Conservation (phyloP, 176 grass and related monocot species). For the Melocanna baccifera region DNA sequence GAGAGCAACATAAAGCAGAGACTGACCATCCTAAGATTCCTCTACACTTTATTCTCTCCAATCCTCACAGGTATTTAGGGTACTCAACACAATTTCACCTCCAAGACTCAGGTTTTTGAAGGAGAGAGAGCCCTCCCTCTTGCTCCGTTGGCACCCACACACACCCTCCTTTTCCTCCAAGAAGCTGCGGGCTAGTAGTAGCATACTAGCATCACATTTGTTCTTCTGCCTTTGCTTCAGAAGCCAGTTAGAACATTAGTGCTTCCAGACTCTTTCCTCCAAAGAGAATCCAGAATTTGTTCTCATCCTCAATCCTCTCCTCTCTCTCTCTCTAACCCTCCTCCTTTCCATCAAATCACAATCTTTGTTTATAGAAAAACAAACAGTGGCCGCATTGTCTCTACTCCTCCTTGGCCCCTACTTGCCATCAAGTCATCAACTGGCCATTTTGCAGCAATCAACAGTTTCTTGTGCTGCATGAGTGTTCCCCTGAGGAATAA, state of each 20-base stretch:
- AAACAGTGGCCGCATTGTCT: constrained; percentile 41
- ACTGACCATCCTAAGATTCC: constrained; percentile 53
- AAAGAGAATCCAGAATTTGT: constrained; percentile 55
- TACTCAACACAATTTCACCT: constrained; percentile 2
- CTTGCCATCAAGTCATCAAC: constrained; percentile 20
- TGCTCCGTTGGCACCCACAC: not conserved
- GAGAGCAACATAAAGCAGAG: constrained; percentile 39
- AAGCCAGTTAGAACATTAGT: constrained; percentile 36
- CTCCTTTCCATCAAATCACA: constrained; percentile 56
- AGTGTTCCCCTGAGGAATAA: constrained; percentile 54
- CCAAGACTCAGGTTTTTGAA: constrained; percentile 28
- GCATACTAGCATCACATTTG: constrained; percentile 24
- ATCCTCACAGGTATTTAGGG: constrained; percentile 32
- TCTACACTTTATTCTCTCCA: constrained; percentile 38
- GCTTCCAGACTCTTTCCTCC: constrained; percentile 25
- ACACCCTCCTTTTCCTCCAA: not conserved
- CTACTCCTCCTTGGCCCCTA: constrained; percentile 26
- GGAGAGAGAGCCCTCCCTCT: not conserved
- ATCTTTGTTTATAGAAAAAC: constrained; percentile 41
- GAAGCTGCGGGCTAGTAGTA: constrained; percentile 22
- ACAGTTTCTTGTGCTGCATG: constrained; percentile 50
- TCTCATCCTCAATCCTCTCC: constrained; percentile 38
- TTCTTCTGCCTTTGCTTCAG: constrained; percentile 31
- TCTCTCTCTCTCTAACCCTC: not conserved
- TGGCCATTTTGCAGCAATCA: constrained; percentile 37